A percentile compares a stretch with the other conserved stretches of the same genome.
These are phyloP conservation scores for Peribolospora baueri DNA, from an alignment of 768 basidiomycete genomes.

Conservation along the genomic window DNA sequence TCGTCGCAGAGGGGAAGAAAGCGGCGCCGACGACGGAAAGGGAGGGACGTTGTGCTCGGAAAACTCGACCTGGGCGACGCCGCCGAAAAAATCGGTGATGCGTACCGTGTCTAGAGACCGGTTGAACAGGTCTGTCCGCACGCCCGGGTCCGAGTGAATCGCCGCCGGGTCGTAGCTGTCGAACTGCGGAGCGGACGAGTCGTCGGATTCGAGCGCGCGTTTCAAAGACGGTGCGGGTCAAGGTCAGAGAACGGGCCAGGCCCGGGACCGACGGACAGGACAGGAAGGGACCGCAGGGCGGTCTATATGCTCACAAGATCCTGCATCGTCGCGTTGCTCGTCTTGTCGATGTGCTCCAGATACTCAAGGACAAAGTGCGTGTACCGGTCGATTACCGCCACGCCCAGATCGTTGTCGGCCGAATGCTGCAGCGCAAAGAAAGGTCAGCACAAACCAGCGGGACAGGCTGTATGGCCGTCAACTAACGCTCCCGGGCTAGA, in stretches of 20 bases:
- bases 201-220: not conserved
- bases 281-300: not conserved
- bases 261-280: not conserved
- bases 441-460: not conserved
- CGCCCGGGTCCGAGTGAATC: slow-evolving; percentile 69
- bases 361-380: slow-evolving; percentile 78
- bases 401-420: slow-evolving; percentile 80
- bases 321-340: slow-evolving; percentile 44
- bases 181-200: slow-evolving; percentile 31
- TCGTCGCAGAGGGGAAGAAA: no score
- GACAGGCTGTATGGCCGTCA: not conserved
- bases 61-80: slow-evolving; percentile 61
- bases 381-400: slow-evolving; percentile 81
- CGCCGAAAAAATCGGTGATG: slow-evolving; percentile 72
- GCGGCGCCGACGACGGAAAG: not conserved
- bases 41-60: not conserved
- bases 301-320: slow-evolving; percentile 40
- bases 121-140: slow-evolving; percentile 56
- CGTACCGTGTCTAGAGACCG: slow-evolving; percentile 35
- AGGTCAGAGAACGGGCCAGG: not conserved
- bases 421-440: slow-evolving; percentile 36
- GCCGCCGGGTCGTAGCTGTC: slow-evolving; percentile 44
- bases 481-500: not conserved
- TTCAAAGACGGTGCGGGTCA: not conserved
- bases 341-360: slow-evolving; percentile 82